Conservation (phyloP, 2,329 filamentous ascomycete species). For the Dryadomyces sulphureus region DNA sequence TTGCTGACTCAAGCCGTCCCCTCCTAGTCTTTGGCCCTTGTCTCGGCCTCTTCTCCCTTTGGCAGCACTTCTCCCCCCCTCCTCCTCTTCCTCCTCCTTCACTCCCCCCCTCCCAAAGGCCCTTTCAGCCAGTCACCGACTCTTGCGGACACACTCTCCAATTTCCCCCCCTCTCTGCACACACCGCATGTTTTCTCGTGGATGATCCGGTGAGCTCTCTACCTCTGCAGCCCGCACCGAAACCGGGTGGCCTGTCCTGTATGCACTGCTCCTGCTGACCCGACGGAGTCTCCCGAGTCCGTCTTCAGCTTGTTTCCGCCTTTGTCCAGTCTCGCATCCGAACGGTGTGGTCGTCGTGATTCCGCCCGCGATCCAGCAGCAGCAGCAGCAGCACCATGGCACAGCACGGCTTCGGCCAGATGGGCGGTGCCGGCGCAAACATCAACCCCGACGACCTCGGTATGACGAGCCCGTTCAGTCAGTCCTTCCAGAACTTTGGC, state of each 20-base stretch:
- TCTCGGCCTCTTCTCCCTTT: neutral
- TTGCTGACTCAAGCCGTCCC: neutral
- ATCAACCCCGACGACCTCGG: slow-evolving; percentile 79
- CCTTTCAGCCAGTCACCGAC: neutral
- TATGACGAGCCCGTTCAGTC: slow-evolving; percentile 46
- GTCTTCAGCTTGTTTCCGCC: neutral
- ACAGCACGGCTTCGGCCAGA: slow-evolving; percentile 41
- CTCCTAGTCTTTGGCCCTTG: neutral
- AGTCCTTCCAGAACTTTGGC: slow-evolving; percentile 45
- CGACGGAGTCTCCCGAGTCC: too few species aligned
- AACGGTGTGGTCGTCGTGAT: too few species aligned
- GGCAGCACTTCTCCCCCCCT: too few species aligned
- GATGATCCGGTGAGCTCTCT: neutral
- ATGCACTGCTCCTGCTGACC: neutral
- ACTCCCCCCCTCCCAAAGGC: neutral
- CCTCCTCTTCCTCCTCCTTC: neutral
- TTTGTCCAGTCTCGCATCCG: neutral
- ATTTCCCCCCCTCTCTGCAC: neutral
- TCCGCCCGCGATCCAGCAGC: too few species aligned
- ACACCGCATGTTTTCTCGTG: neutral
- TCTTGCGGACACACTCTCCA: neutral
- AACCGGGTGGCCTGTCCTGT: neutral
- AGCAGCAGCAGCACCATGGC: slow-evolving; percentile 25
- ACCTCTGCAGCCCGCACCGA: neutral
- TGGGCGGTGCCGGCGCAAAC: slow-evolving; percentile 34